Base-by-base conservation (phyloP, 345 rosid species). In the Bruguiera parviflora region DNA sequence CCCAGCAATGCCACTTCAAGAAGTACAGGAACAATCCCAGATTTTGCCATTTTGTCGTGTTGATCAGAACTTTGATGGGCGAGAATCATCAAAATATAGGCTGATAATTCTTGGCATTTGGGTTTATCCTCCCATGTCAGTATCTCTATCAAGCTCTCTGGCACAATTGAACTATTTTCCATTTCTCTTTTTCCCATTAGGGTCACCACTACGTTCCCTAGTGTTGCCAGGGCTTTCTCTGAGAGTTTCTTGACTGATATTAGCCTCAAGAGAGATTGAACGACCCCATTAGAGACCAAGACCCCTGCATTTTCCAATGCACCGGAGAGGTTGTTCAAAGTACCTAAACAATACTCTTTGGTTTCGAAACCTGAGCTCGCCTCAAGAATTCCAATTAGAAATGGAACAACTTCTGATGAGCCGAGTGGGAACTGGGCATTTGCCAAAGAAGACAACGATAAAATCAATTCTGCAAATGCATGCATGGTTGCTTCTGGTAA, bases 111-210 rank as follows among this genome's bases (percentile, higher is more conserved):
- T 71, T 92, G 97, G 73, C 96, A 89, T 74, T 85, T 95, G 0
- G 96, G 93, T 69, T 66, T 81, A 35, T 92, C 96, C 20, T 92
- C 97, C 99, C 99, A 95, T 35, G 92, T 84, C 71, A 95, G 39
- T 61, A 85, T 77, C 85, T 89, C 97, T 49, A 95, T 88, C 79
- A 95, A 76, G 68, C 75, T 72, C 24, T 75, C 84, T 1, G 96
- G 96, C 39, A 87, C 92, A 58, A 70, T 3, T 13, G 77, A 65
- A 61, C 84, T 79, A 8, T 81, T 79, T 68, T 88, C 96, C 83
- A 92, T 71, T 2, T 91, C 93, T 63, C 82, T 88, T 74, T 87
- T 92, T 15, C 97, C 99, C 81, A 72, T 88, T n/a, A 78, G 67
- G 3, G 96, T 89, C 57, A 89, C 91, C 21, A 84, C 97, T 64